Conservation (phyloP, 2,329 filamentous ascomycete genomes). For the Calonectria hawksworthii region DNA sequence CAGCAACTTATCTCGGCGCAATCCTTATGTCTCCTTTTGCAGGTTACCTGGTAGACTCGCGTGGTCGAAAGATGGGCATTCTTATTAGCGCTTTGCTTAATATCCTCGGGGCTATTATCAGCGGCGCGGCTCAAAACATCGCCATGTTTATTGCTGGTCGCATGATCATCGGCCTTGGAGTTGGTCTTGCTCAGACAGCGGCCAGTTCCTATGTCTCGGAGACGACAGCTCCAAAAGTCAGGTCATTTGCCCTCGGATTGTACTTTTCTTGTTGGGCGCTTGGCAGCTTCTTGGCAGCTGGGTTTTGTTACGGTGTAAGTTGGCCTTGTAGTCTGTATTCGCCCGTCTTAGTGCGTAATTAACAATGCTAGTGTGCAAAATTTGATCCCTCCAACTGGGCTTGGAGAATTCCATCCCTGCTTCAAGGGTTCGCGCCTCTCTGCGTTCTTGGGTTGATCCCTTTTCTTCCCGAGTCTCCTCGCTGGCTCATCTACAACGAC, state of each 20-base stretch:
- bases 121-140: neutral
- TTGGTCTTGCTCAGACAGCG: neutral
- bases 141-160: conserved; percentile 43
- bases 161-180: neutral
- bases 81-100: neutral
- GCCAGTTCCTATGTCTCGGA: neutral
- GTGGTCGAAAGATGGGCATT: neutral
- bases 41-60: neutral
- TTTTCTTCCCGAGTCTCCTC: neutral
- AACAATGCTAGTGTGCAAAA: neutral
- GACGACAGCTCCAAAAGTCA: neutral
- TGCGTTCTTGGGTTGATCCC: neutral
- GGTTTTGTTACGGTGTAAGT: neutral
- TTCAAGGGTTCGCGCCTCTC: neutral
- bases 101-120: neutral
- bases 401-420: neutral
- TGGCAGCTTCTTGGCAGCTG: neutral
- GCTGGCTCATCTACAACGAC: neutral
- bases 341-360: neutral
- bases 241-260: neutral
- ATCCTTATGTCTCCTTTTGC: neutral
- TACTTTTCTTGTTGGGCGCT: neutral
- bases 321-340: neutral
- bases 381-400: neutral
- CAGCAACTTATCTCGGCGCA: neutral